Conservation (phyloP, 306 rosid genomes). For the Vigna trinervia region DNA sequence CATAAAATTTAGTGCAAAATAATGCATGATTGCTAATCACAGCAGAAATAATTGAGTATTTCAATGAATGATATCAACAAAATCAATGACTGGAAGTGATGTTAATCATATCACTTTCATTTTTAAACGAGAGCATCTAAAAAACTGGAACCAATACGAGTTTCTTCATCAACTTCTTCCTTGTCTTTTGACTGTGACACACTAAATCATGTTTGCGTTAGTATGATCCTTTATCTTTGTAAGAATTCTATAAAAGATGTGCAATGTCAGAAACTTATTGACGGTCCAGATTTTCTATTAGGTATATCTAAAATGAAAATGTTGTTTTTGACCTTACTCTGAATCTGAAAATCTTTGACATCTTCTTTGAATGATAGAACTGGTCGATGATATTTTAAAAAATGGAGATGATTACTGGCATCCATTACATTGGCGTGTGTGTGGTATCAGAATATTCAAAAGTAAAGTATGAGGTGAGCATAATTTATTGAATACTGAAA, state of each 20-base stretch:
- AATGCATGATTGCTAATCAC: constrained; percentile 7
- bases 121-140: neutral
- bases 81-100: neutral
- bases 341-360: constrained; percentile 23
- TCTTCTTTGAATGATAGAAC: neutral
- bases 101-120: neutral
- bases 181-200: too few species aligned
- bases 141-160: neutral
- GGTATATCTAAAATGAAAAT: constrained; percentile 3
- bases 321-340: constrained; percentile 27
- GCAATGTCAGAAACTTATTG: neutral
- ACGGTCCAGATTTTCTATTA: too few species aligned
- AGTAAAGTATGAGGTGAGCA: constrained; percentile 14
- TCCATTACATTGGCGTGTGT: neutral
- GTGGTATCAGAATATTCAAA: constrained; percentile 32
- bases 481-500: constrained; percentile 21
- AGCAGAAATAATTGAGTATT: neutral
- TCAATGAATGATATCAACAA: neutral
- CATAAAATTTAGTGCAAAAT: neutral
- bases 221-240: neutral
- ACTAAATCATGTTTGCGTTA: neutral
- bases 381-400: neutral
- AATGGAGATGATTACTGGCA: neutral
- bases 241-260: constrained; percentile 1
- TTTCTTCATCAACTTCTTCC: neutral